Percentiles rank a stretch among this genome's conserved stretches.
Evolutionary conservation across 345 rosid genomes (phyloP).

Genomic region (Isatis tinctoria): DNA sequence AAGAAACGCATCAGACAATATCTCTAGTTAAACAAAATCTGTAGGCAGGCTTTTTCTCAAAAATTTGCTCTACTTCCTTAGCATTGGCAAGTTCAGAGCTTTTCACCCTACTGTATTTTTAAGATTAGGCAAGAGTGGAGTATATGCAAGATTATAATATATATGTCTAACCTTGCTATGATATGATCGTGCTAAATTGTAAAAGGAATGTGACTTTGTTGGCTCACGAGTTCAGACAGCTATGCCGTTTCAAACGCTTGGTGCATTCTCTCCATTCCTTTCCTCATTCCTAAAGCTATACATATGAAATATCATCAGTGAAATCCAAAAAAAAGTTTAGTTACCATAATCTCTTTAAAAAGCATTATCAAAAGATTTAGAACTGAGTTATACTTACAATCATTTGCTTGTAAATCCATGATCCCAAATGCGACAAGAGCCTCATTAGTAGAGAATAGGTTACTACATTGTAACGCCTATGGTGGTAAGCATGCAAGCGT

Average conservation of each 20-base stretch:
- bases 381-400: conserved; percentile 41
- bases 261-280: conserved; percentile 91
- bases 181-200: conserved; percentile 94
- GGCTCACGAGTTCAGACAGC: conserved; percentile 93
- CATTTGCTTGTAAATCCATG: conserved; percentile 89
- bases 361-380: not conserved
- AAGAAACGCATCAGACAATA: too few species aligned
- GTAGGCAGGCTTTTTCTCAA: too few species aligned
- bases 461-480: not conserved
- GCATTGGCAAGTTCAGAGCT: not conserved
- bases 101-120: not conserved
- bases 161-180: conserved; percentile 82
- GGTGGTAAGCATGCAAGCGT: not conserved
- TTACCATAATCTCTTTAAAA: conserved; percentile 1
- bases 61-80: not conserved
- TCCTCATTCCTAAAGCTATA: conserved; percentile 69
- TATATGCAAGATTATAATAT: not conserved
- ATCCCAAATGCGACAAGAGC: conserved; percentile 94
- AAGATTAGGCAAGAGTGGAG: not conserved
- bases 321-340: not conserved
- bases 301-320: conserved; percentile 19
- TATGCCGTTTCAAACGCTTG: conserved; percentile 92
- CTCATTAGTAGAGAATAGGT: conserved; percentile 46
- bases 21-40: too few species aligned
- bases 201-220: conserved; percentile 92